Conservation (phyloP, 768 basidiomycete species). For the Tulasnella sp. region DNA sequence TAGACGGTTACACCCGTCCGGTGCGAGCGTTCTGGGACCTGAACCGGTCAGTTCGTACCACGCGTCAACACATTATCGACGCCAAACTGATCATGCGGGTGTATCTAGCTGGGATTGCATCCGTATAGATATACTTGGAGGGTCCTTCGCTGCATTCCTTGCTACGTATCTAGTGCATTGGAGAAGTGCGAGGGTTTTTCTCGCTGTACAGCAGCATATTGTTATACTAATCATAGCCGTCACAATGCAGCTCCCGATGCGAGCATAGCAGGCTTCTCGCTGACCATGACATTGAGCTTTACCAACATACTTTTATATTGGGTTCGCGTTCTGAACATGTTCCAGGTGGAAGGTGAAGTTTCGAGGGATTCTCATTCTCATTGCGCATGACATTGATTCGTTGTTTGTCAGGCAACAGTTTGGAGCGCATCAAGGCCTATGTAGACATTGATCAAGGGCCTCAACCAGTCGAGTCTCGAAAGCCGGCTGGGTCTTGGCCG, state of each 20-base stretch:
- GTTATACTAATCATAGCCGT: no score
- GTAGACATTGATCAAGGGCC: conserved; percentile 47
- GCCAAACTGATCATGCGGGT: no score
- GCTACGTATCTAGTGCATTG: conserved; percentile 47
- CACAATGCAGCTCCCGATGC: conserved; percentile 28
- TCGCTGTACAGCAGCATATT: no score
- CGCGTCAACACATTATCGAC: neutral
- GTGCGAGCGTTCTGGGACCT: conserved; percentile 41
- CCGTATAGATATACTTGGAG: conserved; percentile 49
- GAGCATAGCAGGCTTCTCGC: conserved; percentile 32
- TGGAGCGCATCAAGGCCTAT: conserved; percentile 45
- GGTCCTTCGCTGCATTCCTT: conserved; percentile 41
- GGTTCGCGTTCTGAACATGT: conserved; percentile 34
- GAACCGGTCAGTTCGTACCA: conserved; percentile 29
- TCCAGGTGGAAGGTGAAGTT: conserved; percentile 33
- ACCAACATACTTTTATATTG: conserved; percentile 41
- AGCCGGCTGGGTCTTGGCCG: conserved; percentile 58
- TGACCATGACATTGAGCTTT: conserved; percentile 43
- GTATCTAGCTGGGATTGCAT: conserved; percentile 38
- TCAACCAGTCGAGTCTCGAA: conserved; percentile 29
- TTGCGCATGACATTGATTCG: neutral
- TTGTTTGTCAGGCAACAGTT: conserved; percentile 22
- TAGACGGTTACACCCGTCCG: conserved; percentile 42
- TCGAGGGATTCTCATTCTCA: neutral
- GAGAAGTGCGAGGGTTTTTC: conserved; percentile 17